Evolutionary conservation across 1,139 yeast genomes (phyloP).

Genomic region (Debaryomycetaceae sp.): DNA sequence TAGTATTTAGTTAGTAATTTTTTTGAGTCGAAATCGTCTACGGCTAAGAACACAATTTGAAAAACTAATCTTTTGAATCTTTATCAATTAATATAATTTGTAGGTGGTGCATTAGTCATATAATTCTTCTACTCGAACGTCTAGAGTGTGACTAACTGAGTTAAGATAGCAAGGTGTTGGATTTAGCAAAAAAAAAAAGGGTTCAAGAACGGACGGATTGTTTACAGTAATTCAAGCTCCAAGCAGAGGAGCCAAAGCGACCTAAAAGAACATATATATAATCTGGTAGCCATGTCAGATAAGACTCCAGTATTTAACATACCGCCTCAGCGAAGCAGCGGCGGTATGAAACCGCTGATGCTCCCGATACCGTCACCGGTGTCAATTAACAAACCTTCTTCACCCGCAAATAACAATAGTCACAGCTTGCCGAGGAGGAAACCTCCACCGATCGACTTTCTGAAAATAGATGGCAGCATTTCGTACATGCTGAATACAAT

Average conservation of each 20-base stretch:
- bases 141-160: no score
- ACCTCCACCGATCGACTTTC: conserved; percentile 45
- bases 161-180: no score
- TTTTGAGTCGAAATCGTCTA: not conserved
- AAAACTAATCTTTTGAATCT: not conserved
- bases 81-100: not conserved
- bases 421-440: conserved; percentile 28
- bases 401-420: not conserved
- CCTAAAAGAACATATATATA: not conserved
- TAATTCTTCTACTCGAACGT: no score
- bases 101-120: no score
- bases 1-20: not conserved
- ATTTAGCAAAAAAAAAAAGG: no score
- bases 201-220: not conserved
- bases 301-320: conserved; percentile 28
- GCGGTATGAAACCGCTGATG: conserved; percentile 18
- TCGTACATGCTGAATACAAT: conserved; percentile 12
- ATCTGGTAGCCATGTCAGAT: conserved; percentile 15
- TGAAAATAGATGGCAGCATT: conserved; percentile 31
- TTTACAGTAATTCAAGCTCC: not conserved
- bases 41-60: no score
- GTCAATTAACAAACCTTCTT: conserved; percentile 7
- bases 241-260: not conserved
- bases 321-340: conserved; percentile 21
- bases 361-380: conserved; percentile 25